Evolutionary conservation across 768 basidiomycete genomes (phyloP).

Genomic region (Agaricus bisporus): DNA sequence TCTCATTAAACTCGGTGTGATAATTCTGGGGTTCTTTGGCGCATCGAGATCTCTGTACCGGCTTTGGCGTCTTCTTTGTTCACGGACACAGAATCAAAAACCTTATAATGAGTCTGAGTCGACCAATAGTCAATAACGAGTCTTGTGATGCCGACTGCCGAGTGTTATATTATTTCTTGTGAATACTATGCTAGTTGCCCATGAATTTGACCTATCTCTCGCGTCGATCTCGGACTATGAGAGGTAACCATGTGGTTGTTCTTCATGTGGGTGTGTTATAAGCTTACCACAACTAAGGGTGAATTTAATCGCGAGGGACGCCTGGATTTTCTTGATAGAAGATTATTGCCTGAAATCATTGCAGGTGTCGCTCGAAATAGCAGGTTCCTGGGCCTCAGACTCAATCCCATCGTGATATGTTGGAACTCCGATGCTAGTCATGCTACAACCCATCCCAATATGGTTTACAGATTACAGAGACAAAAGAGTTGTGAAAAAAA

Average conservation of each 20-base stretch:
- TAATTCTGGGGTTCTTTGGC: neutral
- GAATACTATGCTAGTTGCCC: neutral
- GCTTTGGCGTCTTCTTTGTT: neutral
- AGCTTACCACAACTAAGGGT: neutral
- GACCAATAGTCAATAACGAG: too few relatives aligned
- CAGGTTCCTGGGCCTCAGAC: neutral
- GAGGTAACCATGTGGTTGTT: neutral
- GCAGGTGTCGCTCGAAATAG: neutral
- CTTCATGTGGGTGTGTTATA: neutral
- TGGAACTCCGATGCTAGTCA: neutral
- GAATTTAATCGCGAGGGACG: neutral
- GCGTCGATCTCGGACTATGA: neutral
- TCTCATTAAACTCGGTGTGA: conserved; percentile 20
- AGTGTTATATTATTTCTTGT: neutral
- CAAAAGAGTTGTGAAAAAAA: neutral
- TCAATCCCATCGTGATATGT: neutral
- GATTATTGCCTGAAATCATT: neutral
- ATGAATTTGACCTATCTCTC: too few relatives aligned
- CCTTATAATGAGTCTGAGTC: neutral
- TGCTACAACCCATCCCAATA: neutral
- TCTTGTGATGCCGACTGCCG: neutral
- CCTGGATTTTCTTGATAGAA: neutral
- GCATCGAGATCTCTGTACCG: neutral
- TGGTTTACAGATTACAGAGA: neutral
- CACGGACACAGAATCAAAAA: neutral